Base-by-base conservation (phyloP, 1,284 basidiomycete genomes). In the Filobasidium uniguttulatum region DNA sequence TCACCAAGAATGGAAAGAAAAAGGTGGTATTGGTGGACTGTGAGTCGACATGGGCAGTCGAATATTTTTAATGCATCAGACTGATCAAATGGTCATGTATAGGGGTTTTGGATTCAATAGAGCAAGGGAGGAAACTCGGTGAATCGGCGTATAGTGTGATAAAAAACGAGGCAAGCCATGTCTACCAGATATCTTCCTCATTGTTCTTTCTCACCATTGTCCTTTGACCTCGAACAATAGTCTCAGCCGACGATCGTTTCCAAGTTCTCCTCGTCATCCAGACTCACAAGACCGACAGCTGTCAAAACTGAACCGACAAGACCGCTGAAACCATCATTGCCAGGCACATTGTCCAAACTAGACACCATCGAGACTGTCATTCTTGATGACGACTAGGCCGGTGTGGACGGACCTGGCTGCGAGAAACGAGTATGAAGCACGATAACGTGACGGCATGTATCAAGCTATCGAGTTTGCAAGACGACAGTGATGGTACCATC, bases 71-170 rank as follows among this genome's bases (percentile, higher is more conserved):
- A 23, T 7, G 23, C 20, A 25, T 12, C 19, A 17, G 15, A 15
- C 8, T 36, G 29, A n/a, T 4, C 36, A 15, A 37, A 26, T 22
- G 8, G 1, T 41, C 1, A 25, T 14, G 14, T 26, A 3, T 33
- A 69, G 67, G 66, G 66, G 54, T 68, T 0, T 52, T 69, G 9
- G 65, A 69, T 52, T 64, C 61, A 7, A 60, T 67, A 2, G 59
- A 59, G 25, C 53, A 62, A 33, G 63, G 66, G 0, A 56, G 46
- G 17, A 59, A 56, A 28, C 48, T 70, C 22, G 59, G 57, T 20
- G 68, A 70, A 50, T 61, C 64, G 35, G 60, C 61, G 5, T 70
- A 70, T 50, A 58, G 57, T 9, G 58, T 64, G 8, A 62, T 70
- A 3, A 55, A 61, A 15, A 62, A 70, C 57, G 63, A 66, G 6